Evolutionary conservation across 345 rosid species (phyloP).

Genomic region (Iberis pinnata): DNA sequence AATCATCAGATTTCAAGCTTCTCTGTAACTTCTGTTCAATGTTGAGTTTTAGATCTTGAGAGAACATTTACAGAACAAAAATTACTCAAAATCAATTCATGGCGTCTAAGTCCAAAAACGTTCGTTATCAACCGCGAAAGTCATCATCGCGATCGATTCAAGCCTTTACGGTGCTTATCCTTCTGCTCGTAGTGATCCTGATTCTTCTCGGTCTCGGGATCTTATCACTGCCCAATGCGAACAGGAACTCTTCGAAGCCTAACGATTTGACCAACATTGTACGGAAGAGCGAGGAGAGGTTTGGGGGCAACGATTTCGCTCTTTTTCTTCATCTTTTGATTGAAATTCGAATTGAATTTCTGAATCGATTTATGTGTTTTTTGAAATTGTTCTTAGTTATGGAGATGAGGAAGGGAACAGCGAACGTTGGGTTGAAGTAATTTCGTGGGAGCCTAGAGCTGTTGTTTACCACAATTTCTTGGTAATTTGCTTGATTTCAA

Average conservation of each 20-base stretch:
- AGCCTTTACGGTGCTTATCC: conserved; percentile 42
- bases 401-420: conserved; percentile 39
- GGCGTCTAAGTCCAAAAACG: conserved; percentile 29
- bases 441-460: conserved; percentile 98
- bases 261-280: conserved; percentile 72
- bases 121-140: conserved; percentile 27
- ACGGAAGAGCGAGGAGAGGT: conserved; percentile 39
- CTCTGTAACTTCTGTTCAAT: neutral
- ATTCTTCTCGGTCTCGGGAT: conserved; percentile 77
- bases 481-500: conserved; percentile 34
- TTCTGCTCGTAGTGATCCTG: conserved; percentile 52
- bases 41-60: conserved; percentile 22
- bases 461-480: conserved; percentile 79
- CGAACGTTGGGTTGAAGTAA: conserved; percentile 83
- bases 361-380: conserved; percentile 6
- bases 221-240: conserved; percentile 55
- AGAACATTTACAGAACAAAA: neutral
- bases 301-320: neutral
- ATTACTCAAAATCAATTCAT: neutral
- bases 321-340: too few species aligned
- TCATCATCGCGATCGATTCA: conserved; percentile 46
- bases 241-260: conserved; percentile 40
- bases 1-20: conserved; percentile 3
- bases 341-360: neutral
- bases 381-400: conserved; percentile 13